These are phyloP conservation scores for Coemansia sp. DNA, from an alignment of 192 early-diverging fungal genomes.

Conservation along the genomic window DNA sequence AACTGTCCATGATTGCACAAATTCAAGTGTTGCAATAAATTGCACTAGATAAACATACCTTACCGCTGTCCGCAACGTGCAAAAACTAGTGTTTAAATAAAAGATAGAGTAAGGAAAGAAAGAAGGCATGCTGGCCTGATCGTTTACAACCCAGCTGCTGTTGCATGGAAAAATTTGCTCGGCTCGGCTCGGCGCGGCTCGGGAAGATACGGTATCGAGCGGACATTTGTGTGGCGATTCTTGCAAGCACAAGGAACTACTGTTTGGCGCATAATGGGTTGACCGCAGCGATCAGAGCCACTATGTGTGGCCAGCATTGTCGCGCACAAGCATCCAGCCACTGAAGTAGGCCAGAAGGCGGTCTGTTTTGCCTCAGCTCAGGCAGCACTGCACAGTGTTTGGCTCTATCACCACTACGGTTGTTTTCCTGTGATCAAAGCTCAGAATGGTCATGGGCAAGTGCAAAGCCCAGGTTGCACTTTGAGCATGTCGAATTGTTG, in stretches of 20 bases:
- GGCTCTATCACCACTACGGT: neutral
- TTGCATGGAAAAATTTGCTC: constrained; percentile 7
- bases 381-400: neutral
- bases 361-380: neutral
- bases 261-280: neutral
- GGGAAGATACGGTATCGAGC: neutral
- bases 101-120: neutral
- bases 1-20: neutral
- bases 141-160: neutral
- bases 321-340: constrained; percentile 8
- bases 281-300: constrained; percentile 3
- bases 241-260: neutral
- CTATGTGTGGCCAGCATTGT: constrained; percentile 3
- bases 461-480: neutral
- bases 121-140: neutral
- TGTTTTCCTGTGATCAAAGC: constrained; percentile 1
- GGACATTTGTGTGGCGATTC: neutral
- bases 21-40: neutral
- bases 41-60: neutral
- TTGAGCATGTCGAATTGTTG: neutral
- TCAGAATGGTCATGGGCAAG: neutral
- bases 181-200: constrained; percentile 10
- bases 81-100: neutral
- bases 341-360: neutral
- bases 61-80: neutral